Percentiles rank a stretch among this genome's conserved stretches.
Evolutionary conservation across 2,329 filamentous ascomycete species (phyloP).

Genomic region (Cordyceps pruinosa): DNA sequence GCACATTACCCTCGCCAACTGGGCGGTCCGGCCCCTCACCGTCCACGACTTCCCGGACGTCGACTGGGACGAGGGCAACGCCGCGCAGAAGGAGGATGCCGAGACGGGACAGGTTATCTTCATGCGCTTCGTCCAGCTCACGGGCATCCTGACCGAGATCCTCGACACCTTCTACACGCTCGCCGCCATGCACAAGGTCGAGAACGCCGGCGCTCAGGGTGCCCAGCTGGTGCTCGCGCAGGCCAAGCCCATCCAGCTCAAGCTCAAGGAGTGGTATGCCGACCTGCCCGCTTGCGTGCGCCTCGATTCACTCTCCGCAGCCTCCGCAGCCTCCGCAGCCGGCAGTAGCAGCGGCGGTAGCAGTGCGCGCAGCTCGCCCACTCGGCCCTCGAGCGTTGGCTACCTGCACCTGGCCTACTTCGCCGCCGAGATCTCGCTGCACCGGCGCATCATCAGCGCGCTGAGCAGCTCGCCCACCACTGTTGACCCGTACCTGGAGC

Average conservation of each 20-base stretch:
- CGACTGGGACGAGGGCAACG: conserved; percentile 55
- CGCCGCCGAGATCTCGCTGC: conserved; percentile 87
- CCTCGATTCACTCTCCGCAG: conserved; percentile 54
- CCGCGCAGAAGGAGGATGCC: conserved; percentile 57
- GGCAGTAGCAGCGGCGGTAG: too few species aligned
- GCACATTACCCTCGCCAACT: conserved; percentile 62
- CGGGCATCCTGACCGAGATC: conserved; percentile 70
- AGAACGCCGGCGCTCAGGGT: conserved; percentile 59
- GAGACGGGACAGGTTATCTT: conserved; percentile 65
- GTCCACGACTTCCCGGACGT: conserved; percentile 67
- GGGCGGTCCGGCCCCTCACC: conserved; percentile 65
- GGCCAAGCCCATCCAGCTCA: conserved; percentile 75
- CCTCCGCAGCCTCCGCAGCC: too few species aligned
- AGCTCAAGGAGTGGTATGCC: conserved; percentile 76
- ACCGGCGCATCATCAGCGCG: conserved; percentile 83
- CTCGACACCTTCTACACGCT: conserved; percentile 79
- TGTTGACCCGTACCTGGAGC: conserved; percentile 73
- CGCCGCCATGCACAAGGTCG: conserved; percentile 63
- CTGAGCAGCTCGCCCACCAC: conserved; percentile 40
- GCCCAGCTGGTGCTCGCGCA: conserved; percentile 66
- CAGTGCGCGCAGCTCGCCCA: too few species aligned
- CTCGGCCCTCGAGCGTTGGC: conserved; percentile 54
- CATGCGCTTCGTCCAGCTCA: conserved; percentile 67
- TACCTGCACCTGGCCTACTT: conserved; percentile 91
- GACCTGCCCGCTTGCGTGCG: conserved; percentile 56